Percentiles rank a stretch among this genome's conserved stretches.
phyloP scores from a whole-genome alignment of 2,329 filamentous ascomycete species.

The Byssochlamys sp. region DNA sequence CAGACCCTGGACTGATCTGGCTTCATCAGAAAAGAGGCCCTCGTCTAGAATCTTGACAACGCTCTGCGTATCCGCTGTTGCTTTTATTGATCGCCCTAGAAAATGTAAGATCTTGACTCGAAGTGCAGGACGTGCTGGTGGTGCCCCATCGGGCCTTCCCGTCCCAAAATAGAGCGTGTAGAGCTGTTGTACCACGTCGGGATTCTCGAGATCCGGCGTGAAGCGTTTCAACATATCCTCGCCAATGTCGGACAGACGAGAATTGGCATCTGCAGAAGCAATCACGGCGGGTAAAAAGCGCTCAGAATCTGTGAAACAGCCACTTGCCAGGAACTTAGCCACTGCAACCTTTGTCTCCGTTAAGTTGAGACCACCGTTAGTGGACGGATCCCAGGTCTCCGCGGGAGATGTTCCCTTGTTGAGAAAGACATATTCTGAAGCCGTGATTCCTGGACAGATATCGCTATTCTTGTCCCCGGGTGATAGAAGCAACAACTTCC shows the following conservation, averaged over 20 bases:
- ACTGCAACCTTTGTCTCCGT: slow-evolving; percentile 61
- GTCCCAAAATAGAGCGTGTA: slow-evolving; percentile 66
- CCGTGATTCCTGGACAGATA: slow-evolving; percentile 52
- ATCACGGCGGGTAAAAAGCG: slow-evolving; percentile 75
- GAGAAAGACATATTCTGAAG: slow-evolving; percentile 58
- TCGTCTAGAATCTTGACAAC: slow-evolving; percentile 62
- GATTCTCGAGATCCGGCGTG: slow-evolving; percentile 58
- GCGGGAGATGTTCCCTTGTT: slow-evolving; percentile 46
- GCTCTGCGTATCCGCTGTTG: slow-evolving; percentile 58
- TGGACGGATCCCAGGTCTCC: slow-evolving; percentile 53
- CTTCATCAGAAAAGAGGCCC: slow-evolving; percentile 44
- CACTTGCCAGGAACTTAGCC: slow-evolving; percentile 67
- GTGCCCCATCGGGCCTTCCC: slow-evolving; percentile 30
- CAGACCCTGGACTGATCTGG: slow-evolving; percentile 47
- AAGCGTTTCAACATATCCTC: slow-evolving; percentile 81
- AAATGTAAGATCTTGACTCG: slow-evolving; percentile 67
- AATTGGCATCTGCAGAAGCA: slow-evolving; percentile 73
- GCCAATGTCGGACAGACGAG: slow-evolving; percentile 69
- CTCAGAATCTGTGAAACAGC: slow-evolving; percentile 73
- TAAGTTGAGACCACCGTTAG: slow-evolving; percentile 54
- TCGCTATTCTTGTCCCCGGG: slow-evolving; percentile 34
- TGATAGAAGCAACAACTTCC: slow-evolving; percentile 64
- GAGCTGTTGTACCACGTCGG: slow-evolving; percentile 52
- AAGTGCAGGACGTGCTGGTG: slow-evolving; percentile 54
- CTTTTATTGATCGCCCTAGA: slow-evolving; percentile 64